These are phyloP conservation scores for Sclerotinia borealis DNA, from an alignment of 2,329 filamentous ascomycete species.

Conservation along the genomic window DNA sequence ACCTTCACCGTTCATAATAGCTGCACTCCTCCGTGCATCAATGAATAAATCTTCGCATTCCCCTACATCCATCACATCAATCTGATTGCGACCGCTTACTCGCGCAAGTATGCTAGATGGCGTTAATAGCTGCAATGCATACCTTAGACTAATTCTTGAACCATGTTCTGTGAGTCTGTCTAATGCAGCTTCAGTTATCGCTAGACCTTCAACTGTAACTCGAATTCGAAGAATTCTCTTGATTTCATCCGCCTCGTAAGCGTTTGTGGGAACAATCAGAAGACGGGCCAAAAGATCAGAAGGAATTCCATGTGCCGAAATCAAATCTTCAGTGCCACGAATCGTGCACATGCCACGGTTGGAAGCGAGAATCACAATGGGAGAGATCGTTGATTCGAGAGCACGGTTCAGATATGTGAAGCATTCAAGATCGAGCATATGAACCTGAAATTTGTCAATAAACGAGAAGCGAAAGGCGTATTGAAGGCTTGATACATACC, in stretches of 20 bases:
- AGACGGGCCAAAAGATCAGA: slow-evolving; percentile 89
- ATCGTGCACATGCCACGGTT: slow-evolving; percentile 94
- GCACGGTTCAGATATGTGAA: slow-evolving; percentile 98
- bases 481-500: slow-evolving; percentile 45
- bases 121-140: slow-evolving; percentile 79
- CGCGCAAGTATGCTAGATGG: slow-evolving; percentile 72
- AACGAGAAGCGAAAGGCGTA: not conserved
- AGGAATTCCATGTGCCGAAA: slow-evolving; percentile 88
- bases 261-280: slow-evolving; percentile 90
- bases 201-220: slow-evolving; percentile 72
- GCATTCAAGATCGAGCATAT: slow-evolving; percentile 99
- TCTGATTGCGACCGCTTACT: slow-evolving; percentile 70
- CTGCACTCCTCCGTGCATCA: slow-evolving; percentile 72
- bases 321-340: slow-evolving; percentile 74
- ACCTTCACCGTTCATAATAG: slow-evolving; percentile 57
- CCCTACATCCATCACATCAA: slow-evolving; percentile 69
- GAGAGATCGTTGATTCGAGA: slow-evolving; percentile 89
- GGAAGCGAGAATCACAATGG: slow-evolving; percentile 94
- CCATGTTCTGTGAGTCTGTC: slow-evolving; percentile 84
- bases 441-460: slow-evolving; percentile 54
- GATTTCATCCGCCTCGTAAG: slow-evolving; percentile 84
- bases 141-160: slow-evolving; percentile 81
- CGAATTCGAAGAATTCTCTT: slow-evolving; percentile 85
- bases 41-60: slow-evolving; percentile 83
- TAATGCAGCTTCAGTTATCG: slow-evolving; percentile 74